phyloP scores from a whole-genome alignment of 1,139 yeast genomes.

The Geotrichum reessii region DNA sequence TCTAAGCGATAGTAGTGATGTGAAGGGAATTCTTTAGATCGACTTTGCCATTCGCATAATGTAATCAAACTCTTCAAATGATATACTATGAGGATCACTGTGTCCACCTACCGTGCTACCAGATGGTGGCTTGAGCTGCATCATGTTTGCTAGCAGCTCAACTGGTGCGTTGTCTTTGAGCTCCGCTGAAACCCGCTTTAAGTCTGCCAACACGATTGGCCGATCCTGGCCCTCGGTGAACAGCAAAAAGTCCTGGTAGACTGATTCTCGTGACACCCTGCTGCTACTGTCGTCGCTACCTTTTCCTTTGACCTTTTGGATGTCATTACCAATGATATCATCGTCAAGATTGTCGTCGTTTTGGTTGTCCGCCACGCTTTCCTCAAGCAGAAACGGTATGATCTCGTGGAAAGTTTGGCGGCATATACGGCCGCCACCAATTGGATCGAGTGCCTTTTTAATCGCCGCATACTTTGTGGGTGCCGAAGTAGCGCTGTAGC shows the following conservation, averaged over 20 bases:
- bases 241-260: conserved; percentile 11
- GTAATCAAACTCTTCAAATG: conserved; percentile 13
- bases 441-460: conserved; percentile 1
- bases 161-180: conserved; percentile 4
- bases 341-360: background rate
- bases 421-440: background rate
- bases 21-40: background rate
- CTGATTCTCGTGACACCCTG: background rate
- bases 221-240: conserved; percentile 16
- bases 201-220: conserved; percentile 10
- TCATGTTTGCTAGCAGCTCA: conserved; percentile 8
- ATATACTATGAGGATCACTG: background rate
- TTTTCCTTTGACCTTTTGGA: no score
- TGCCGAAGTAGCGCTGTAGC: conserved; percentile 1
- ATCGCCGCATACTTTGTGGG: background rate
- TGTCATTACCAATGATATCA: no score
- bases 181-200: conserved; percentile 10
- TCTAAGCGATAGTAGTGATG: background rate
- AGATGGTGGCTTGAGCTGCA: background rate
- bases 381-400: conserved; percentile 1
- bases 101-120: background rate
- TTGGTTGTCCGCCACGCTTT: background rate
- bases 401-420: conserved; percentile 1
- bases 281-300: background rate
- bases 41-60: conserved; percentile 5